Base-by-base conservation (phyloP, 768 basidiomycete species). In the Kwoniella dejecticola region DNA sequence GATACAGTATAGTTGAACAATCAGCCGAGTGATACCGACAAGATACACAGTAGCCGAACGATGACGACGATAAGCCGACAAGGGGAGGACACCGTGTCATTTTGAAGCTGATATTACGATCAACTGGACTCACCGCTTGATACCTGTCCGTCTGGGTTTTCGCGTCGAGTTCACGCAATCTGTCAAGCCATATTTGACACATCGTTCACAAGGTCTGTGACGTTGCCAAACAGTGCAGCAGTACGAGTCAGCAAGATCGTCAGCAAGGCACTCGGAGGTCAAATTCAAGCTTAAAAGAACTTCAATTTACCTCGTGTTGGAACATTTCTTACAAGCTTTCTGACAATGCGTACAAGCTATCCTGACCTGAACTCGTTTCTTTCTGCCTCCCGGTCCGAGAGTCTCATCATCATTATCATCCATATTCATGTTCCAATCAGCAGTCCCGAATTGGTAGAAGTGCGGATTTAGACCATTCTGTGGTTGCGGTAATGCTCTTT, bases 321-420 rank as follows among this genome's bases (percentile, higher is more conserved):
- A 76, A 50, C 76, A 77, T 57, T 74, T 75, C 66, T 77, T 77
- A 60, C 76, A 77, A 36, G 76, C 76, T 49, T 74, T 75, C 30
- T 77, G 76, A 62, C 76, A 77, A 54, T 75, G 70, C 30, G 72
- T 77, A 64, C 76, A 77, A 10, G 76, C 76, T 38, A 74, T 69
- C 33, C 71, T 65, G 3, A 77, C 76, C 41, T 77, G 76, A 1
- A 64, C 62, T 19, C 76, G 27, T 58, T 76, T 77, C 50, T 68
- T 70, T 52, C 72, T 57, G 15, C 52, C 52, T 19, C 52, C 60
- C 6, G 50, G 49, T 1, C 53, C 55, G 3, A 46, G 3, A n/a
- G n/a, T n/a, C n/a, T n/a, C n/a, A n/a, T n/a, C n/a, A n/a, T n/a
- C n/a, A 11, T 23, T 45, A 47, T n/a, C 13, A 23, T 41, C 60